Percentiles rank a stretch among this genome's conserved stretches.
These are phyloP conservation scores for Mycena amicta DNA, from an alignment of 768 basidiomycete genomes.

Conservation along the genomic window DNA sequence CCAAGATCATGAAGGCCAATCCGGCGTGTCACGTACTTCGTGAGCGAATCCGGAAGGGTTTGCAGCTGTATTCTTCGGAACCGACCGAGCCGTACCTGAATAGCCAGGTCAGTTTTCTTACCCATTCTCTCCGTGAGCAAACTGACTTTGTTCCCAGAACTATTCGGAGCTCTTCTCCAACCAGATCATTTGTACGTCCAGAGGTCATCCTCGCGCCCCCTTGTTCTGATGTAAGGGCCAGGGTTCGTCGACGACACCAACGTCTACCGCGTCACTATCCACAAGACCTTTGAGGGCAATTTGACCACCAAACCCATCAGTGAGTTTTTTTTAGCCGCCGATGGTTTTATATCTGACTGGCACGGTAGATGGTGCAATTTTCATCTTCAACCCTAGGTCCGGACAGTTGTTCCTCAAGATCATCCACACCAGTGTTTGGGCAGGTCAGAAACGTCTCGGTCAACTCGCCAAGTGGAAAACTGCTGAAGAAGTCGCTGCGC, in stretches of 20 bases:
- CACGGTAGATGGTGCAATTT: conserved; percentile 91
- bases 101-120: conserved; percentile 63
- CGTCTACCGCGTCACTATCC: conserved; percentile 98
- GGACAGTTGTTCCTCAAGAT: conserved; percentile 98
- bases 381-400: conserved; percentile 99
- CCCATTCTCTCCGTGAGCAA: conserved; percentile 1
- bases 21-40: conserved; percentile 96
- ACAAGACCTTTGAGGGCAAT: conserved; percentile 99
- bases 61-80: conserved; percentile 98
- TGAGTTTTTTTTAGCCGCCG: conserved; percentile 37
- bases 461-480: conserved; percentile 99
- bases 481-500: conserved; percentile 98
- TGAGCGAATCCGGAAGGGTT: conserved; percentile 97
- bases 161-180: conserved; percentile 97
- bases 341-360: no score
- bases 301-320: conserved; percentile 99
- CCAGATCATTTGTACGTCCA: conserved; percentile 91
- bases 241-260: conserved; percentile 99
- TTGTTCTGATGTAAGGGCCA: conserved; percentile 26
- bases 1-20: conserved; percentile 99
- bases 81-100: conserved; percentile 99
- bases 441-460: conserved; percentile 99
- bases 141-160: conserved; percentile 47
- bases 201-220: not conserved
- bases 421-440: conserved; percentile 99